Evolutionary conservation across 257 asterid species (phyloP).

Genomic region (Ajuga chamaepitys): DNA sequence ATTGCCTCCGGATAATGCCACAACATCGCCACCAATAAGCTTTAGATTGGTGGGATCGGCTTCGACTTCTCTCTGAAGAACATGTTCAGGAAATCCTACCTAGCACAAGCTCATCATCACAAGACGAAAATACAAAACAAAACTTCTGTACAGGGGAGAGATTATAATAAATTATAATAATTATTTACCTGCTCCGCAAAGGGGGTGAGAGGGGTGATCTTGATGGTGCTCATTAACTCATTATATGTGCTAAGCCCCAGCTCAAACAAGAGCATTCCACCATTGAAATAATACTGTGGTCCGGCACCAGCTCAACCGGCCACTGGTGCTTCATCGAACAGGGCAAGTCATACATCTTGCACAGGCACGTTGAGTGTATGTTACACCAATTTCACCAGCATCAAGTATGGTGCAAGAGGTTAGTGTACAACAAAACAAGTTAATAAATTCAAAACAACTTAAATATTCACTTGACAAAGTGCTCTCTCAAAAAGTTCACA

Average conservation of each 20-base stretch:
- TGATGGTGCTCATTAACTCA: conserved; percentile 31
- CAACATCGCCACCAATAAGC: conserved; percentile 56
- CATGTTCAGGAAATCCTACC: conserved; percentile 82
- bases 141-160: too few relatives aligned
- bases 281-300: conserved; percentile 50
- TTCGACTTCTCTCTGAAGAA: conserved; percentile 46
- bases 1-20: conserved; percentile 81
- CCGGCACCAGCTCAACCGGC: conserved; percentile 40
- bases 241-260: conserved; percentile 35
- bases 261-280: conserved; percentile 51
- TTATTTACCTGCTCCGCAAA: conserved; percentile 66
- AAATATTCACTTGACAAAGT: too few relatives aligned
- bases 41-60: conserved; percentile 56
- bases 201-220: conserved; percentile 37
- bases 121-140: background rate
- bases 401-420: too few relatives aligned
- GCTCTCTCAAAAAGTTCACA: too few relatives aligned
- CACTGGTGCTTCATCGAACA: conserved; percentile 41
- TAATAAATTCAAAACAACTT: too few relatives aligned
- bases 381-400: too few relatives aligned
- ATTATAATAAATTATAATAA: too few relatives aligned
- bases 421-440: too few relatives aligned
- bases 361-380: too few relatives aligned
- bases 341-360: conserved; percentile 31
- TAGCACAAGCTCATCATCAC: too few relatives aligned